Percentiles rank a stretch among this genome's conserved stretches.
Evolutionary conservation across 371 early-diverging fungal genomes (phyloP).

Genomic region (Globomyces sp.): DNA sequence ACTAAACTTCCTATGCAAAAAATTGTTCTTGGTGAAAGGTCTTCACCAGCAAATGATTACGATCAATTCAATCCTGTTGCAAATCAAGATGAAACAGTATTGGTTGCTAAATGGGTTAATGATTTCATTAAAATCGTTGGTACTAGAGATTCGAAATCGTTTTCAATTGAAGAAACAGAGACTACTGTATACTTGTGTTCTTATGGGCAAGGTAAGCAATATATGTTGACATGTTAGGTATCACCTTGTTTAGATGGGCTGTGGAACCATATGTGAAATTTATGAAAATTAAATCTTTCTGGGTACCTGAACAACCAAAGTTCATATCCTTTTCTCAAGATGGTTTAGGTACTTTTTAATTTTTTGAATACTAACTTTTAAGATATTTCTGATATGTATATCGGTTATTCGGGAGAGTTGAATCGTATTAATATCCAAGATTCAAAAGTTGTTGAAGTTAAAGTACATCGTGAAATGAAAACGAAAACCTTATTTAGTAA

Average conservation of each 20-base stretch:
- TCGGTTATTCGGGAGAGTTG: slow-evolving; percentile 51
- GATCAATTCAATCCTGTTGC: slow-evolving; percentile 20
- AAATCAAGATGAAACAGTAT: slow-evolving; percentile 35
- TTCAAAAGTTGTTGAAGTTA: slow-evolving; percentile 48
- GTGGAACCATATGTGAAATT: slow-evolving; percentile 57
- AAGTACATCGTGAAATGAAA: slow-evolving; percentile 46
- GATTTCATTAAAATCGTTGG: slow-evolving; percentile 57
- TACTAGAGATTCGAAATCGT: slow-evolving; percentile 49
- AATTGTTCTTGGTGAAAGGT: slow-evolving; percentile 8
- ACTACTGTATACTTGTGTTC: slow-evolving; percentile 48
- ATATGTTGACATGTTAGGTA: slow-evolving; percentile 15
- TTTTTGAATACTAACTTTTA: no score
- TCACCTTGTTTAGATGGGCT: slow-evolving; percentile 60
- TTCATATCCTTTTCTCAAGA: slow-evolving; percentile 52
- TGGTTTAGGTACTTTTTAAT: slow-evolving; percentile 28
- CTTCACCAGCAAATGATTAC: slow-evolving; percentile 24
- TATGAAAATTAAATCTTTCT: slow-evolving; percentile 63
- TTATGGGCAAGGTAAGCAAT: slow-evolving; percentile 29
- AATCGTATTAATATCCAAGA: slow-evolving; percentile 51
- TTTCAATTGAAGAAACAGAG: slow-evolving; percentile 51
- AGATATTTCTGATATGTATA: slow-evolving; percentile 47
- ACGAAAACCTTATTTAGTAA: slow-evolving; percentile 10
- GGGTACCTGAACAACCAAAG: slow-evolving; percentile 59
- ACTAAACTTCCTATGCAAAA: slow-evolving; percentile 20
- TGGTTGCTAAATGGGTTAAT: slow-evolving; percentile 46